A percentile compares a stretch with the other conserved stretches of the same genome.
phyloP scores from a whole-genome alignment of 352 stramenopile species.

The Globisporangium alternatum region DNA sequence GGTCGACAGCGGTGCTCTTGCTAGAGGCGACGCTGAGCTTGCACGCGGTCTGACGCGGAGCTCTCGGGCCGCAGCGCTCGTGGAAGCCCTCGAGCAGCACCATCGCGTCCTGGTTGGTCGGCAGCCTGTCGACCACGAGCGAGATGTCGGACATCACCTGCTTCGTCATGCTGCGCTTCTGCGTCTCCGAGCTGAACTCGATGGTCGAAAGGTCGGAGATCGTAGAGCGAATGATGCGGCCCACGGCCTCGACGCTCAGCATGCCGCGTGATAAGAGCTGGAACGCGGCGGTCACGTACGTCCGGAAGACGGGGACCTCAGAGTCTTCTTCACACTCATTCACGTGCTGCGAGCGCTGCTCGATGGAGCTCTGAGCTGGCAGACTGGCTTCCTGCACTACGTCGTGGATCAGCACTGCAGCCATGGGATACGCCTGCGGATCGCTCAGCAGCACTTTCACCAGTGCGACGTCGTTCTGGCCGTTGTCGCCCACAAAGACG shows the following conservation, averaged over 20 bases:
- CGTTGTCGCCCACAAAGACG: constrained; percentile 23
- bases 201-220: constrained; percentile 10
- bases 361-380: not conserved
- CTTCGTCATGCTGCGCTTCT: constrained; percentile 20
- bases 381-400: constrained; percentile 1
- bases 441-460: constrained; percentile 14
- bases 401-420: constrained; percentile 24
- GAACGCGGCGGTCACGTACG: constrained; percentile 19
- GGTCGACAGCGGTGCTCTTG: not conserved
- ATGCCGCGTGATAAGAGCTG: constrained; percentile 8
- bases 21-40: not conserved
- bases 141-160: constrained; percentile 17
- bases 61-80: not conserved
- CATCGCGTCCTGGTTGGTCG: constrained; percentile 13
- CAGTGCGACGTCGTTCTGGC: constrained; percentile 17
- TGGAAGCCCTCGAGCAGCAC: constrained; percentile 16
- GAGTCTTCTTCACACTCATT: constrained; percentile 10
- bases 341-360: not conserved
- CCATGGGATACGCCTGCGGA: constrained; percentile 10
- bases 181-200: constrained; percentile 11
- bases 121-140: constrained; percentile 14
- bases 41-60: not conserved
- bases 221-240: constrained; percentile 15
- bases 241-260: constrained; percentile 9
- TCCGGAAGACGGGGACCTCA: constrained; percentile 13